phyloP scores from a whole-genome alignment of 2,329 filamentous ascomycete species.

The Penicillium hordei region DNA sequence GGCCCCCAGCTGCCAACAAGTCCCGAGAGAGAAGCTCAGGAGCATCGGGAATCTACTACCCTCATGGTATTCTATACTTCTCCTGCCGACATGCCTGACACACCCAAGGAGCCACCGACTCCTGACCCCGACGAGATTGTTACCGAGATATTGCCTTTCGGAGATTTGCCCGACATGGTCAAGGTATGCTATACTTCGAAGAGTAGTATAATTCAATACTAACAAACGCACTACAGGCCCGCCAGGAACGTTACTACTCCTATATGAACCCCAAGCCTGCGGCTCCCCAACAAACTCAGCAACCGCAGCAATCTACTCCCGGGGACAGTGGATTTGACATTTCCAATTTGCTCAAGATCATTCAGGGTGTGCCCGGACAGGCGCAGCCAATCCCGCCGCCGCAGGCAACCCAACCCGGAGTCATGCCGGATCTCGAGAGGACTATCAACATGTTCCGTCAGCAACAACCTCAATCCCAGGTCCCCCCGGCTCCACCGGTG shows the following conservation, averaged over 20 bases:
- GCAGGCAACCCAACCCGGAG: conserved; percentile 27
- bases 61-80: conserved; percentile 51
- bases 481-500: conserved; percentile 26
- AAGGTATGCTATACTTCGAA: conserved; percentile 35
- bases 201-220: conserved; percentile 7
- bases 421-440: conserved; percentile 27
- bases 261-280: conserved; percentile 35
- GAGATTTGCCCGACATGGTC: conserved; percentile 43
- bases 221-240: conserved; percentile 29
- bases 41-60: conserved; percentile 48
- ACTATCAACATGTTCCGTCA: conserved; percentile 15
- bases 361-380: conserved; percentile 37
- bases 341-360: conserved; percentile 42
- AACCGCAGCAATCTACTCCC: conserved; percentile 25
- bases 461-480: conserved; percentile 10
- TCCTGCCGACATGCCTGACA: conserved; percentile 46
- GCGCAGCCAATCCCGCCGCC: conserved; percentile 33
- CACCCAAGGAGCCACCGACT: conserved; percentile 49
- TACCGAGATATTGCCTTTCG: conserved; percentile 42
- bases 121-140: conserved; percentile 38
- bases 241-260: conserved; percentile 45
- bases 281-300: conserved; percentile 24
- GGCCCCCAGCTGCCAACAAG: conserved; percentile 43
- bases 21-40: conserved; percentile 45
- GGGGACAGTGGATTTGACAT: conserved; percentile 36